Evolutionary conservation across 345 rosid genomes (phyloP), one percentile per base, ranked within the genome.

Genomic region (Acer yangbiense): DNA sequence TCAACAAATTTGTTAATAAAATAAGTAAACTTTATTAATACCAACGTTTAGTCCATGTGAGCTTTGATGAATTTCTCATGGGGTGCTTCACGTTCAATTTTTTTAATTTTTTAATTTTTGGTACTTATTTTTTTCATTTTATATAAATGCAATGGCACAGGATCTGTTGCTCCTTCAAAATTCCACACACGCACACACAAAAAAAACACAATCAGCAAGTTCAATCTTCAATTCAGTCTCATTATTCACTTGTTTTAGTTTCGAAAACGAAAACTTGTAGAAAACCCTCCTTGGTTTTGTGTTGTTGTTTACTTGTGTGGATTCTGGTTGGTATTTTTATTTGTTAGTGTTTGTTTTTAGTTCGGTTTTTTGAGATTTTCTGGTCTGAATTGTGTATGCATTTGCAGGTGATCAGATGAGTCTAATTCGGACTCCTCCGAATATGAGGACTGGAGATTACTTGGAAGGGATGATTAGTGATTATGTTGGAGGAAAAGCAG

Each of bases 21-120:
- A 27, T 66, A 69, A 46, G 63, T 32, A 65, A 82, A 64, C 84
- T 91, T 87, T 82, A 87, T 78, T 82, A 73, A 65, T 79, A 72
- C 81, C 83, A 87, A 80, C 89, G 95, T 86, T 90, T 83, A 54
- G 74, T 77, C 97, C 98, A 93, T 92, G 98, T 95, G 97, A 95
- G 68, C 85, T 80, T 85, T 75, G 80, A 72, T 83, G 91, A 88
- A 82, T 78, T 90, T 89, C 90, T 81, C 87, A 73, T 84, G 87
- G 83, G 71, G 65, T 86, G 87, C 93, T 82, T 81, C 78, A 46
- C 62, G 46, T 82, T 76, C 87, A 79, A 81, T 83, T 88, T 86
- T 1, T 43, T 43, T 43, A 43, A 1, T 43, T 43, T 43, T 77
- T 65, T 25, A 29, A 2, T 29, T 69, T 46, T 46, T 9, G 50